phyloP scores from a whole-genome alignment of 2,329 filamentous ascomycete species.

The Periconia digitata region DNA sequence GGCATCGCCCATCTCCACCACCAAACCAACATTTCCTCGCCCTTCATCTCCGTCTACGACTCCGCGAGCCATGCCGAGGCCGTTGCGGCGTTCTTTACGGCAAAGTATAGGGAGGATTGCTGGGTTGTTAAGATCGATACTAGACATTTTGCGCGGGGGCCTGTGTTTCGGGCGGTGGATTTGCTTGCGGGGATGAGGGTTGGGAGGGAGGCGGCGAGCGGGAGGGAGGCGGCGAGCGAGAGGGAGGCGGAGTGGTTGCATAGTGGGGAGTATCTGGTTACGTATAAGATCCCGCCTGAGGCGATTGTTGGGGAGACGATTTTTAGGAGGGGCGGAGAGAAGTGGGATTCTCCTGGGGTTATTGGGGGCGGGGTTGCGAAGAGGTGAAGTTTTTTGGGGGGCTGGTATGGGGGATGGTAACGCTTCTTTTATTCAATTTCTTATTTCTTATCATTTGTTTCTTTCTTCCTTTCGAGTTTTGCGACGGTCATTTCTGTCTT shows the following conservation, averaged over 20 bases:
- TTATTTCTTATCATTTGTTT: no score
- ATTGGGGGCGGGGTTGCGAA: slow-evolving; percentile 21
- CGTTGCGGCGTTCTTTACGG: slow-evolving; percentile 24
- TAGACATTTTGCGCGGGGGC: slow-evolving; percentile 30
- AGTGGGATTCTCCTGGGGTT: slow-evolving; percentile 22
- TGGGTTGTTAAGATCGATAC: slow-evolving; percentile 34
- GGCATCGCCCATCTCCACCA: slow-evolving; percentile 32
- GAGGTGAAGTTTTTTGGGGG: no score
- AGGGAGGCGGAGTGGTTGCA: slow-evolving; percentile 26
- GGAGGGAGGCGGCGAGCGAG: slow-evolving; percentile 2
- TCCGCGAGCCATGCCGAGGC: slow-evolving; percentile 27
- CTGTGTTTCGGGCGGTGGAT: slow-evolving; percentile 36
- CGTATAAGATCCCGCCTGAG: slow-evolving; percentile 37
- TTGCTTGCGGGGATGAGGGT: slow-evolving; percentile 11
- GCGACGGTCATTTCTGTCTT: no score
- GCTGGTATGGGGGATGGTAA: no score
- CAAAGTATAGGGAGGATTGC: slow-evolving; percentile 23
- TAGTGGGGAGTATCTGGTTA: slow-evolving; percentile 37
- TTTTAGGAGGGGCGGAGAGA: slow-evolving; percentile 19
- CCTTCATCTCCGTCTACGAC: slow-evolving; percentile 39
- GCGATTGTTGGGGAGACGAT: slow-evolving; percentile 34
- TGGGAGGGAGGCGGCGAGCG: slow-evolving; percentile 5
- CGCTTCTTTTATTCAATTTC: no score
- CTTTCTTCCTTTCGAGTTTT: no score
- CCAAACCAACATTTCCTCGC: slow-evolving; percentile 39